A percentile compares a stretch with the other conserved stretches of the same genome.
Evolutionary conservation across 768 basidiomycete genomes (phyloP).

Genomic region (Rossbeevera mucosa): DNA sequence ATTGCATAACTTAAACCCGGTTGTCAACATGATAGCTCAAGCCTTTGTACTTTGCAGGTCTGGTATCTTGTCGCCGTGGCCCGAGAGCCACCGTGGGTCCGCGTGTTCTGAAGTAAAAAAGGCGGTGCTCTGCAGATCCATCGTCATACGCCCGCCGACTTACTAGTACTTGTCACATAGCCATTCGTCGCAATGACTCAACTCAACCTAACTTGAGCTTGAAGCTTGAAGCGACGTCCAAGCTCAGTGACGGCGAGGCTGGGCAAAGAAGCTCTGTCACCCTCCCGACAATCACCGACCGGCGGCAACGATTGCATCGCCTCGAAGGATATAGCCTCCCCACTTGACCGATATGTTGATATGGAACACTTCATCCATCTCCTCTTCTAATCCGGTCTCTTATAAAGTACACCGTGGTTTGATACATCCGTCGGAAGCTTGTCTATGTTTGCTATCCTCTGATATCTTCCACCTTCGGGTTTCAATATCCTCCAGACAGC

Average conservation of each 20-base stretch:
- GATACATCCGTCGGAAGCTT: not conserved
- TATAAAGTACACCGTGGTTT: not conserved
- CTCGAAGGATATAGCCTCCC: slow-evolving; percentile 9
- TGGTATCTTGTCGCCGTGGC: not conserved
- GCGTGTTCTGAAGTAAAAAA: slow-evolving; percentile 8
- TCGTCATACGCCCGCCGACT: not conserved
- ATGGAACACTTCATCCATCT: too few relatives aligned
- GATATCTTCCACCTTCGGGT: too few relatives aligned
- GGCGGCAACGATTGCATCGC: not conserved
- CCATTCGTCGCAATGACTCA: not conserved
- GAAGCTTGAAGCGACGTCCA: not conserved
- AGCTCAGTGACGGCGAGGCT: slow-evolving; percentile 2
- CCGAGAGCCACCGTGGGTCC: slow-evolving; percentile 7
- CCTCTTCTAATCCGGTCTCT: too few relatives aligned
- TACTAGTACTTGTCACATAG: not conserved
- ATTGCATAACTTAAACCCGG: not conserved
- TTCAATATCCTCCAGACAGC: not conserved
- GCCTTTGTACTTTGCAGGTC: not conserved
- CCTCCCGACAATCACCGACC: slow-evolving; percentile 15
- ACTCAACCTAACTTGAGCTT: not conserved
- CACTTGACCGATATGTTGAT: not conserved
- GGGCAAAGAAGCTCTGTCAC: slow-evolving; percentile 1
- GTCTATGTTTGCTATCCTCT: not conserved
- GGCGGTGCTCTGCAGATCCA: slow-evolving; percentile 21
- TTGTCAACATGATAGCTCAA: not conserved